A percentile compares a stretch with the other conserved stretches of the same genome.
These are phyloP conservation scores for Prinsepia uniflora DNA, from an alignment of 306 rosid species.

Conservation along the genomic window DNA sequence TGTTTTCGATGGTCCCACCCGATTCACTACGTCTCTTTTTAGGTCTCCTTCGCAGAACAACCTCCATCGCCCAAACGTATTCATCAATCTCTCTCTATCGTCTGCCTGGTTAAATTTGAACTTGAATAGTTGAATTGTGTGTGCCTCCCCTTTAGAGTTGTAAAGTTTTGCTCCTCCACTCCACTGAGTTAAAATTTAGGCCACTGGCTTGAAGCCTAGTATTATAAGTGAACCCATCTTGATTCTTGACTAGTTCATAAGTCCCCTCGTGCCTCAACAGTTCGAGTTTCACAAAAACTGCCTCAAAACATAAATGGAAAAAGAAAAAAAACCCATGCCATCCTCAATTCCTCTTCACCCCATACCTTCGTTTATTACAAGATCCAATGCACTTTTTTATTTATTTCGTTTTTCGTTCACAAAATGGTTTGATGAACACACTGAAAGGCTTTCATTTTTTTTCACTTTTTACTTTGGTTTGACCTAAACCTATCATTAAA, in stretches of 20 bases:
- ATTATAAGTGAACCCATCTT: neutral
- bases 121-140: neutral
- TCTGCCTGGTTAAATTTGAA: neutral
- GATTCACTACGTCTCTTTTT: neutral
- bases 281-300: conserved; percentile 1
- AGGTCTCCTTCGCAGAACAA: no score
- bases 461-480: conserved; percentile 8
- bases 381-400: conserved; percentile 10
- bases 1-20: conserved; percentile 25
- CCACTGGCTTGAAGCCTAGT: neutral
- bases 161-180: neutral
- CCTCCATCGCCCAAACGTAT: no score
- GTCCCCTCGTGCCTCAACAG: conserved; percentile 2
- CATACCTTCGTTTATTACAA: conserved; percentile 14
- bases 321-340: conserved; percentile 3
- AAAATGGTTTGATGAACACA: conserved; percentile 4
- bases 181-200: neutral
- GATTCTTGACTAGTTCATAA: neutral
- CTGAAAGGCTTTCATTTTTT: conserved; percentile 3
- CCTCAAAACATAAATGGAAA: neutral
- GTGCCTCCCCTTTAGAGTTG: neutral
- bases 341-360: neutral
- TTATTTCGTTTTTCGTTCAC: neutral
- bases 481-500: neutral
- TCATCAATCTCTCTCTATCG: no score